Evolutionary conservation across 306 rosid genomes (phyloP), one percentile per base, ranked within the genome.

Genomic region (Pterocarpus santalinus): DNA sequence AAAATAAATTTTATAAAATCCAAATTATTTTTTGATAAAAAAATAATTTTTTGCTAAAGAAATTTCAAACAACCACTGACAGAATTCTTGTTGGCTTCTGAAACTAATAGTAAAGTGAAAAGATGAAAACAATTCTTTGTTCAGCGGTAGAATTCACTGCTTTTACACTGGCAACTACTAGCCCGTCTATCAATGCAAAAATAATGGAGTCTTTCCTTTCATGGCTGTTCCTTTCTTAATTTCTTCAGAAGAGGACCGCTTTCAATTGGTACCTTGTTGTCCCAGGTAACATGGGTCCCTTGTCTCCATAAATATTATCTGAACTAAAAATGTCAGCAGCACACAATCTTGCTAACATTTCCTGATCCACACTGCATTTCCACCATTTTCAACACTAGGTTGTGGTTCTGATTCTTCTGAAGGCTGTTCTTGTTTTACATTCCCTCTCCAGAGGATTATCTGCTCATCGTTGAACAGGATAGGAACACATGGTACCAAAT

Each of bases 371-470:
- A 30, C 11, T 15, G 17, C 12, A 58, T 33, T 22, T 28, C 57
- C 74, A 11, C 15, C 44, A 46, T 8, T 41, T 65, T 52, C 52
- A 57, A 61, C 9, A 36, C 61, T 64, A 76, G 68, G 28, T 87
- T 79, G 65, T 44, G 55, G n/a, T 32, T 83, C 70, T 52, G 82
- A 43, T 22, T 22, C 28, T 22, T 22, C 28, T 22, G 28, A 77
- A 74, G 62, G 39, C 60, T 73, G 84, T 56, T 72, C 77, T 71
- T 74, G 80, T 46, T 82, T 84, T 53, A 35, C 69, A 70, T 88
- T 87, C 57, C 99, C 98, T 87, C 93, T 87, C 97, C 99, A 95
- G 38, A 95, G 90, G 80, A 95, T 88, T 75, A 95, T 88, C 87
- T 93, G 99, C 84, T 89, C 97, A 53, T 91, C 94, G 88, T 95